phyloP scores from a whole-genome alignment of 306 rosid genomes.

The Bauhinia variegata region DNA sequence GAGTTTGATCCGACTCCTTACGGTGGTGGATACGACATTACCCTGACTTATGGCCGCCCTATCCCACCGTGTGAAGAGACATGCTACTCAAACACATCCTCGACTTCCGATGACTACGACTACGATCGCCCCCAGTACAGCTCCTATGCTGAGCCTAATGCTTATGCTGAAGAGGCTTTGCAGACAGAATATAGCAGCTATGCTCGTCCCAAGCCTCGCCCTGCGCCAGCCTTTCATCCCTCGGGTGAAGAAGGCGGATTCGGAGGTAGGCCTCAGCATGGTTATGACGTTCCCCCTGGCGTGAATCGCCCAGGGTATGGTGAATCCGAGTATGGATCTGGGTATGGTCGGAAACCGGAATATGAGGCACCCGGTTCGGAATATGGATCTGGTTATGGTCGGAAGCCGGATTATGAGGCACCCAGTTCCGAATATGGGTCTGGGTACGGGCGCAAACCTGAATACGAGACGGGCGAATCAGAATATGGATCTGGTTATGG shows the following conservation, averaged over 20 bases:
- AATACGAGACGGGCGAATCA: slow-evolving; percentile 7
- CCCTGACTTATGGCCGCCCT: slow-evolving; percentile 63
- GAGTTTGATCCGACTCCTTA: slow-evolving; percentile 66
- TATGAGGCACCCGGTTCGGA: slow-evolving; percentile 5
- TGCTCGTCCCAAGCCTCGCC: slow-evolving; percentile 58
- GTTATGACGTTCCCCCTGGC: slow-evolving; percentile 33
- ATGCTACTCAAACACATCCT: slow-evolving; percentile 54
- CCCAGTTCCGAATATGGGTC: slow-evolving; percentile 8
- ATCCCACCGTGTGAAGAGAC: slow-evolving; percentile 60
- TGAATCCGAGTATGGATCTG: slow-evolving; percentile 36
- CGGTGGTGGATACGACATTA: slow-evolving; percentile 65
- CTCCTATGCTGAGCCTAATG: slow-evolving; percentile 63
- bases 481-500: slow-evolving; percentile 29
- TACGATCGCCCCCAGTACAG: slow-evolving; percentile 77
- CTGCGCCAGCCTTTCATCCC: slow-evolving; percentile 39
- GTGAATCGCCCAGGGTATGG: slow-evolving; percentile 31
- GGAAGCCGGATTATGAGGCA: neutral
- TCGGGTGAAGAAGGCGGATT: slow-evolving; percentile 25
- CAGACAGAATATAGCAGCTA: slow-evolving; percentile 75
- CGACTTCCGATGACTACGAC: slow-evolving; percentile 51
- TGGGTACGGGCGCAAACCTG: slow-evolving; percentile 30
- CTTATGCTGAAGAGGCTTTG: slow-evolving; percentile 70
- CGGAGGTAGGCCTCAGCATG: slow-evolving; percentile 41
- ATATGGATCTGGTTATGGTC: slow-evolving; percentile 31
- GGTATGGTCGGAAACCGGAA: slow-evolving; percentile 34